These are phyloP conservation scores for Trichoderma brevicompactum DNA, from an alignment of 2,329 filamentous ascomycete species.

Conservation along the genomic window DNA sequence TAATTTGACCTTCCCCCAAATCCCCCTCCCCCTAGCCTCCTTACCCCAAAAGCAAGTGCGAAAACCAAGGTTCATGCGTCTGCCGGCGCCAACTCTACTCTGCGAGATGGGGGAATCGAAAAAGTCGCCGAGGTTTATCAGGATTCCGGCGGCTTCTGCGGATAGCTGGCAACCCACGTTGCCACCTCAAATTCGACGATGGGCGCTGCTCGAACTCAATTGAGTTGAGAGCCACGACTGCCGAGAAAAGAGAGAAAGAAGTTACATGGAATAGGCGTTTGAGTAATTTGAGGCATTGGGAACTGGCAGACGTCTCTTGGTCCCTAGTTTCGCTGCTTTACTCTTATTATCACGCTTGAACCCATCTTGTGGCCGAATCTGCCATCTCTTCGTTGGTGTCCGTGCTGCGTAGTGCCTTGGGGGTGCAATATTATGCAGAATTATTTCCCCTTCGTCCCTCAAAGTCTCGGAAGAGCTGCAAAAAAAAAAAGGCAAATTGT, in stretches of 20 bases:
- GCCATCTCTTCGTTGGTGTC: neutral
- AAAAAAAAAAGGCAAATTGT: neutral
- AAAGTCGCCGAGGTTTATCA: slow-evolving; percentile 21
- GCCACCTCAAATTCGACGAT: slow-evolving; percentile 6
- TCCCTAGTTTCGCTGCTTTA: no score
- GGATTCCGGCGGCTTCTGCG: slow-evolving; percentile 21
- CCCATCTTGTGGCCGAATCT: no score
- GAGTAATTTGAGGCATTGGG: no score
- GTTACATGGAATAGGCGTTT: neutral
- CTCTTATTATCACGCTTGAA: no score
- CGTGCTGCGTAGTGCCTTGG: neutral
- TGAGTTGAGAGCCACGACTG: slow-evolving; percentile 9
- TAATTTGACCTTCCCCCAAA: neutral
- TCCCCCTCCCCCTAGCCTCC: slow-evolving; percentile 1
- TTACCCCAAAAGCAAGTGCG: slow-evolving; percentile 26
- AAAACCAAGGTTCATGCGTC: slow-evolving; percentile 13
- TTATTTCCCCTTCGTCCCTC: neutral
- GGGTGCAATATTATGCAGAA: neutral
- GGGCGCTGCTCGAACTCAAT: slow-evolving; percentile 19
- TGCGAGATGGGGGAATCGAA: slow-evolving; percentile 13
- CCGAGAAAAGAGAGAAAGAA: neutral
- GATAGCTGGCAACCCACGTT: slow-evolving; percentile 10
- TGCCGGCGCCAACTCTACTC: slow-evolving; percentile 24
- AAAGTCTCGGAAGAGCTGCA: neutral
- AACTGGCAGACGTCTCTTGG: no score